phyloP scores from a whole-genome alignment of 2,329 filamentous ascomycete genomes.

The Phoma sp. region DNA sequence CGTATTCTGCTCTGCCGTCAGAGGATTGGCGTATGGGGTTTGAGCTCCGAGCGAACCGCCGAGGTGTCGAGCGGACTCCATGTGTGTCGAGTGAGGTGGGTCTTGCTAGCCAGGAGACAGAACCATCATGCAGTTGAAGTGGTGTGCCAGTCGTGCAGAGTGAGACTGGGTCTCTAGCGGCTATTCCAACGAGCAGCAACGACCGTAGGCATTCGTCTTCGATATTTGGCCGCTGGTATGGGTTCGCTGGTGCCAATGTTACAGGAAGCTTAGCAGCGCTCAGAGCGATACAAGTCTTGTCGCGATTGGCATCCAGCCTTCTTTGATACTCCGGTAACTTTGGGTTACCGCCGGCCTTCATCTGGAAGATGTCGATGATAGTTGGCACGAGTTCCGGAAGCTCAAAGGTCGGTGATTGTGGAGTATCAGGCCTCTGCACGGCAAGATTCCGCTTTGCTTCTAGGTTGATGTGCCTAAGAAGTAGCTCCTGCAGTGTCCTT shows the following conservation, averaged over 20 bases:
- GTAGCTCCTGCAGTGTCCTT: slow-evolving; percentile 29
- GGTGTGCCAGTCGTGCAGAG: slow-evolving; percentile 47
- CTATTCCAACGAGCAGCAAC: slow-evolving; percentile 49
- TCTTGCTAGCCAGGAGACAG: slow-evolving; percentile 41
- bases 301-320: slow-evolving; percentile 51
- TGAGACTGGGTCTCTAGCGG: slow-evolving; percentile 49
- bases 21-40: slow-evolving; percentile 35
- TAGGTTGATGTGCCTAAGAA: slow-evolving; percentile 15
- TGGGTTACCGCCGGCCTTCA: slow-evolving; percentile 52
- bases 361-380: slow-evolving; percentile 48
- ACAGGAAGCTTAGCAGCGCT: slow-evolving; percentile 50
- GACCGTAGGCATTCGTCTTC: slow-evolving; percentile 52
- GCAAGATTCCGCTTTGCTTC: slow-evolving; percentile 9
- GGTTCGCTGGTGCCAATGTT: slow-evolving; percentile 38
- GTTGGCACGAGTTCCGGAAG: slow-evolving; percentile 21
- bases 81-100: slow-evolving; percentile 35
- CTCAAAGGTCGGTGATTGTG: slow-evolving; percentile 14
- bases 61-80: slow-evolving; percentile 10
- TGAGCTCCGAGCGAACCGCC: slow-evolving; percentile 20
- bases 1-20: slow-evolving; percentile 46
- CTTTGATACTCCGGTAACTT: slow-evolving; percentile 48
- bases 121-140: slow-evolving; percentile 41
- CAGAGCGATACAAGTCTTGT: slow-evolving; percentile 52
- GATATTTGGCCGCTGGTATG: slow-evolving; percentile 38
- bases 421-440: slow-evolving; percentile 25